Base-by-base conservation (phyloP, 345 rosid species). In the Arabidopsis suecica region DNA sequence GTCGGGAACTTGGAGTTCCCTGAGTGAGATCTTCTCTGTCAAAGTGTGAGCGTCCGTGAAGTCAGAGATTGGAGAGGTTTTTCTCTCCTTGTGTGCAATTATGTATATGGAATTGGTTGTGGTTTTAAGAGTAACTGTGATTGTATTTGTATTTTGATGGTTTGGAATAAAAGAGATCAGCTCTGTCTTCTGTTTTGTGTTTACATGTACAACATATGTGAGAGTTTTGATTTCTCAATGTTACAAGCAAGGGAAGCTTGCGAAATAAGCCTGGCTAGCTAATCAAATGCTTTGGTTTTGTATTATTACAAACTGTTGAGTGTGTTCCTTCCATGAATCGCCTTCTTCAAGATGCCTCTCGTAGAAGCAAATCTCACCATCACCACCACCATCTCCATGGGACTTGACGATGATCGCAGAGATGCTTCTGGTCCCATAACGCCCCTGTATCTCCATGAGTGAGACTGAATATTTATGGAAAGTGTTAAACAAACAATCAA, bases 1-100 rank as follows among this genome's bases (percentile, higher is more conserved):
- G 58, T 83, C 97, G 1, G 97, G 97, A 68, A 91, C 96, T 51
- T 88, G 90, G 93, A 87, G 75, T 80, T 68, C 95, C 7, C 84
- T 88, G 11, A 41, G 73, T 64, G 95, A 94, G 80, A 94, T 94
- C 50, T 79, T 88, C 66, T 78, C 89, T 0, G 41, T 76, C 57
- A 81, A 83, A 75, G 82, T 70, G 9, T 82, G 65, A 61, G 42
- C 6, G 11, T 45, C 37, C 30, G 23, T 7, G 14, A 42, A 23
- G 37, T 1, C 34, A 71, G 60, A 49, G 51, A 36, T 9, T 56
- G 58, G 18, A 38, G 44, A 72, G 28, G 20, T 61, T 54, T 60
- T n/a, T 7, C 6, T 18, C 6, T 18, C 16, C 54, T 25, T 62
- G 72, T 42, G 73, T 75, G 61, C 18, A 53, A 30, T 40, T 40